Percentiles rank a stretch among this genome's conserved stretches.
Conservation (phyloP, 2,329 filamentous ascomycete species). For the Eutypella sp. region DNA sequence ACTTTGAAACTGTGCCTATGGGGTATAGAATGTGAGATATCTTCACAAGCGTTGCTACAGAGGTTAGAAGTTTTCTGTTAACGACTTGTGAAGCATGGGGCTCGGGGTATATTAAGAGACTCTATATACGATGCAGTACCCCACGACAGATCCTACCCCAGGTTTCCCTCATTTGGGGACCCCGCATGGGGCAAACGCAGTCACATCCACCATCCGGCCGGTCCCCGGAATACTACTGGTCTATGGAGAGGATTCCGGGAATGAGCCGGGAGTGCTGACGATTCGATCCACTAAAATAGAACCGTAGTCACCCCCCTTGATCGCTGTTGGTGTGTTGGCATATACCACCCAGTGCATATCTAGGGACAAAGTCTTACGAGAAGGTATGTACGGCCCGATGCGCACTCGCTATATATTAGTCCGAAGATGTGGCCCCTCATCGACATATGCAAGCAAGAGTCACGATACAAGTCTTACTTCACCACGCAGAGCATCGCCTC, state of each 20-base stretch:
- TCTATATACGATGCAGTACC: not conserved
- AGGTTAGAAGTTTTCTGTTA: not conserved
- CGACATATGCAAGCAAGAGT: too few relatives aligned
- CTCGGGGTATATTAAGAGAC: not conserved
- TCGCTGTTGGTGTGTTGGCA: too few relatives aligned
- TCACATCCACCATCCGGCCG: not conserved
- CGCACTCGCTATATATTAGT: too few relatives aligned
- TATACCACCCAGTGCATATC: too few relatives aligned
- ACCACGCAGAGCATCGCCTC: too few relatives aligned
- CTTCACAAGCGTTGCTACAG: not conserved
- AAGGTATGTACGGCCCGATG: too few relatives aligned
- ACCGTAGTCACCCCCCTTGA: too few relatives aligned
- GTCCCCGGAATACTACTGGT: not conserved
- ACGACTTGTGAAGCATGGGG: not conserved
- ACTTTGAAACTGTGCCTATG: not conserved
- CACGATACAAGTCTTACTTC: too few relatives aligned
- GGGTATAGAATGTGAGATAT: too few relatives aligned
- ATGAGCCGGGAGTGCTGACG: not conserved
- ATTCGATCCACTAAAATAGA: not conserved
- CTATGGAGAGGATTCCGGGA: not conserved
- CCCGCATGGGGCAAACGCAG: not conserved
- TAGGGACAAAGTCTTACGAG: too few relatives aligned
- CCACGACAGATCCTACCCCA: too few relatives aligned
- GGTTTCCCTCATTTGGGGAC: not conserved
- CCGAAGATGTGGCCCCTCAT: too few relatives aligned